phyloP scores from a whole-genome alignment of 306 rosid genomes.

The Mucuna pruriens region DNA sequence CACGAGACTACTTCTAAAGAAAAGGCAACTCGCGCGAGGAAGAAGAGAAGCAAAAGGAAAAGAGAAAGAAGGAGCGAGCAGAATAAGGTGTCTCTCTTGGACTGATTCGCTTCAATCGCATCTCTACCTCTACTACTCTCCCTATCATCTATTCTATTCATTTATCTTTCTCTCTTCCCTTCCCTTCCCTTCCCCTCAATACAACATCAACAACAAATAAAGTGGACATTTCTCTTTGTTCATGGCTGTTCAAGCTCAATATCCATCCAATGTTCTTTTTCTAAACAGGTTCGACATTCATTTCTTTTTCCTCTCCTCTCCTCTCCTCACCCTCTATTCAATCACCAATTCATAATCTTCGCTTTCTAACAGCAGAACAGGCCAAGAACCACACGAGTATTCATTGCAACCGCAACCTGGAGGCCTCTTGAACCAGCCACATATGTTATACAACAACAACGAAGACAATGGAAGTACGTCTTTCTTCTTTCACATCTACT shows the following conservation, averaged over 20 bases:
- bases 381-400: constrained; percentile 68
- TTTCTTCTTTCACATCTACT: background rate
- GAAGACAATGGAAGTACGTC: constrained; percentile 58
- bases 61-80: constrained; percentile 40
- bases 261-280: constrained; percentile 78
- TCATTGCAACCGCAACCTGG: constrained; percentile 65
- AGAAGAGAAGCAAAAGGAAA: constrained; percentile 39
- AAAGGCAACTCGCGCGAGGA: constrained; percentile 62
- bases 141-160: background rate
- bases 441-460: constrained; percentile 63
- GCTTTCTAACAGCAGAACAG: constrained; percentile 50
- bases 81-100: constrained; percentile 76
- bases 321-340: no score
- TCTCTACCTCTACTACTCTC: background rate
- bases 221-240: background rate
- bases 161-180: background rate
- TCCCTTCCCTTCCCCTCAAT: background rate
- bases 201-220: background rate
- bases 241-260: constrained; percentile 99
- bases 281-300: constrained; percentile 66
- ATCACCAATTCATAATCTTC: background rate
- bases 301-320: constrained; percentile 4
- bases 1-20: constrained; percentile 51
- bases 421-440: constrained; percentile 62
- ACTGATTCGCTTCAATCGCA: constrained; percentile 72